Evolutionary conservation across 2,329 filamentous ascomycete genomes (phyloP).

Genomic region (Fusarium sp.): DNA sequence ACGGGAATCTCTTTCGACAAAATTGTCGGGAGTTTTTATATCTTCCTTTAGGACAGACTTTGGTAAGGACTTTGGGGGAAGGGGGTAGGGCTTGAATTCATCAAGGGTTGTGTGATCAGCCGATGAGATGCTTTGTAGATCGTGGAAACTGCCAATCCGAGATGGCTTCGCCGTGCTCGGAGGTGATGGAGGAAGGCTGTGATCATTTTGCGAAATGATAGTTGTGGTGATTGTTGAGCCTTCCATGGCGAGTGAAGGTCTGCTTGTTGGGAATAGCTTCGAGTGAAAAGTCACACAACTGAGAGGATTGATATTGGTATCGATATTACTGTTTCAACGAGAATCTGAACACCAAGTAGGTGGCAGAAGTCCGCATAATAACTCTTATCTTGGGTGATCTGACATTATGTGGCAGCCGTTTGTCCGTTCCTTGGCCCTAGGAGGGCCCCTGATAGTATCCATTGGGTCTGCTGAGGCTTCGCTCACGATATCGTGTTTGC

Average conservation of each 20-base stretch:
- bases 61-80: constrained; percentile 74
- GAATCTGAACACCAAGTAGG: background rate
- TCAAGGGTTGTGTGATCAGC: constrained; percentile 32
- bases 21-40: constrained; percentile 83
- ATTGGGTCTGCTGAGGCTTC: constrained; percentile 26
- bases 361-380: constrained; percentile 29
- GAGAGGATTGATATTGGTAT: background rate
- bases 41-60: constrained; percentile 78
- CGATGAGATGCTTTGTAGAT: constrained; percentile 29
- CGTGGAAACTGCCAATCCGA: constrained; percentile 50
- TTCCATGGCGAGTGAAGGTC: constrained; percentile 33
- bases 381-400: constrained; percentile 21
- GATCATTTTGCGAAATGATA: constrained; percentile 10
- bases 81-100: constrained; percentile 61
- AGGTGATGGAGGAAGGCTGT: constrained; percentile 54
- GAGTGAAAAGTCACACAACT: constrained; percentile 9
- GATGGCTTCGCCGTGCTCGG: constrained; percentile 55
- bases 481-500: constrained; percentile 34
- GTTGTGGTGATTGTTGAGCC: constrained; percentile 33
- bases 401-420: constrained; percentile 21
- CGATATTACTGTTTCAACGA: constrained; percentile 4
- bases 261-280: constrained; percentile 4
- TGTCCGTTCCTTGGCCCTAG: constrained; percentile 12
- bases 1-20: constrained; percentile 82
- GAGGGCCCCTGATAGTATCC: constrained; percentile 8